A percentile compares a stretch with the other conserved stretches of the same genome.
These are phyloP conservation scores for Xylaria intraflava DNA, from an alignment of 495 filamentous ascomycete genomes.

Conservation along the genomic window DNA sequence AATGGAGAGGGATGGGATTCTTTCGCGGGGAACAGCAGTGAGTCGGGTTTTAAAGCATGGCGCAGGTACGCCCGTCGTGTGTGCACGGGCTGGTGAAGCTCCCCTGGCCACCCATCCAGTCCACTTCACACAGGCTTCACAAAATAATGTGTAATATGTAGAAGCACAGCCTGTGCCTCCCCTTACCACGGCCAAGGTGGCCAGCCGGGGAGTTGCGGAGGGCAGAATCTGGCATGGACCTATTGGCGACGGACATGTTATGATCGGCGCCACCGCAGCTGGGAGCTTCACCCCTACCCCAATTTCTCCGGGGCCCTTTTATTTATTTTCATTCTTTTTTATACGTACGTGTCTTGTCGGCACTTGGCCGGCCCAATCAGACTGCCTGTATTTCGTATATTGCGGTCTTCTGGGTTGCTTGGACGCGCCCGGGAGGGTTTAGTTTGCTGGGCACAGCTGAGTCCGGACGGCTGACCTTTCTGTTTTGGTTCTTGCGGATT, in stretches of 20 bases:
- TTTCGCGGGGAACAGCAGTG: neutral
- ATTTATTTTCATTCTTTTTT: neutral
- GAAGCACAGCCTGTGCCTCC: too few species aligned
- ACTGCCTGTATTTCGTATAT: neutral
- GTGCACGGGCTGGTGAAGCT: neutral
- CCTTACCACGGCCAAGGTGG: too few species aligned
- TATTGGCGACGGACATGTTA: too few species aligned
- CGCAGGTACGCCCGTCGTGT: neutral
- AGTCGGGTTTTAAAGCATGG: conserved; percentile 4
- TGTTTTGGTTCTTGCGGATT: conserved; percentile 4
- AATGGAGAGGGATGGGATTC: neutral
- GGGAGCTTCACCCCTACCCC: neutral
- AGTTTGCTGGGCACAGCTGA: conserved; percentile 6
- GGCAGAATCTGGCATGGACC: too few species aligned
- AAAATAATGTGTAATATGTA: neutral
- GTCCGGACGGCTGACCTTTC: neutral
- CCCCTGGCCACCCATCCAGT: neutral
- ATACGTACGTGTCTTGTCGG: neutral
- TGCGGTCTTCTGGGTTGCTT: neutral
- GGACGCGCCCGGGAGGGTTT: neutral
- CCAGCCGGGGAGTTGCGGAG: too few species aligned
- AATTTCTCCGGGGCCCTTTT: too few species aligned
- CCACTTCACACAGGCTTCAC: neutral
- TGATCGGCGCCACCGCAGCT: neutral
- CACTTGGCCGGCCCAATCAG: neutral